Evolutionary conservation across 345 rosid genomes (phyloP), one percentile per base, ranked within the genome.

Genomic region (Populus alba): DNA sequence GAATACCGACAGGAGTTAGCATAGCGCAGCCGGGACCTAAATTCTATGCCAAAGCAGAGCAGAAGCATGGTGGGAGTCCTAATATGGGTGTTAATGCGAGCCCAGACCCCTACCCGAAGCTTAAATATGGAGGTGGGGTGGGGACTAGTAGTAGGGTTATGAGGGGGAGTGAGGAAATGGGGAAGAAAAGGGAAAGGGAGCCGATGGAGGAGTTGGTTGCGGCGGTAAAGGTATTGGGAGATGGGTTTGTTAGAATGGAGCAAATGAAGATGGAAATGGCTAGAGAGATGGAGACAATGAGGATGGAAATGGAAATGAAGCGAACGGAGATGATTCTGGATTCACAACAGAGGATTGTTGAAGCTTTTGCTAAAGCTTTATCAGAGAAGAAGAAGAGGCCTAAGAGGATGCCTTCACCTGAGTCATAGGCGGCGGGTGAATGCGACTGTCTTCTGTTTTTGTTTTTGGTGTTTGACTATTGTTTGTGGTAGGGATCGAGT

Each of bases 251-350:
- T 80, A 91, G 87, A 77, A 88, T 90, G 88, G 98, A 95, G 87
- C 90, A 90, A 77, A 89, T 87, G 93, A 94, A 91, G 84, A 95
- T 95, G 95, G 97, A 95, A 79, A 90, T 91, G 97, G 88, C 87
- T 0, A 89, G 88, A 75, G 99, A 94, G 89, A 86, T 95, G 1
- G 99, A 95, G 81, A 83, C 83, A 0, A 91, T 87, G 97, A 88
- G 96, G 49, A 94, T 94, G 95, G 97, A 92, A 10, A 93, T 90
- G 90, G 98, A 93, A 87, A 88, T 91, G 95, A 94, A 93, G 89
- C 85, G 92, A 25, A 94, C 97, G 0, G 89, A 88, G 85, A 91
- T 95, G 99, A 85, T 95, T 65, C 74, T 95, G 78, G 94, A 93
- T 43, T 93, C 97, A 0, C 99, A 95, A 78, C 96, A 93, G 80